phyloP scores from a whole-genome alignment of 345 rosid genomes.

The Hirschfeldia incana region DNA sequence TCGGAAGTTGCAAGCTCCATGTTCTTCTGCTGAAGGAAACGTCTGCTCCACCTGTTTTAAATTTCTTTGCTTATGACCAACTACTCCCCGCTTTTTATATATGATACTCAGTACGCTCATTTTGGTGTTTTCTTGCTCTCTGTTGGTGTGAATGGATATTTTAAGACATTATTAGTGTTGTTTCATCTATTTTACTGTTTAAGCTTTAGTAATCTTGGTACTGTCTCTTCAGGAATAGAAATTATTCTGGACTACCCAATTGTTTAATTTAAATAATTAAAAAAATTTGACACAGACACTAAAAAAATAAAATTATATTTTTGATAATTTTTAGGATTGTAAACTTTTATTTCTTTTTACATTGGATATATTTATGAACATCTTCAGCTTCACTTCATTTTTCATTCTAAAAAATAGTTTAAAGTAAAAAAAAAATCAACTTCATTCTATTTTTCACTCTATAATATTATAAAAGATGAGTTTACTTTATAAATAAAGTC shows the following conservation, averaged over 20 bases:
- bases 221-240: not conserved
- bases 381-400: no score
- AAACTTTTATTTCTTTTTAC: no score
- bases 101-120: not conserved
- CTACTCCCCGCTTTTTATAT: not conserved
- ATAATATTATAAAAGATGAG: no score
- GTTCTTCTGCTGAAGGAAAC: slow-evolving; percentile 66
- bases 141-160: not conserved
- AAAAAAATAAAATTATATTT: no score
- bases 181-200: not conserved
- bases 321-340: no score
- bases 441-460: no score
- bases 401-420: no score
- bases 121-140: not conserved
- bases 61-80: not conserved
- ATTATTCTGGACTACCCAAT: not conserved
- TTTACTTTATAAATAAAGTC: no score
- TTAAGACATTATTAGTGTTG: not conserved
- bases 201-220: not conserved
- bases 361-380: no score
- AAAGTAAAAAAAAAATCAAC: no score
- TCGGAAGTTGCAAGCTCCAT: slow-evolving; percentile 56
- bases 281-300: no score
- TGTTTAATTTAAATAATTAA: not conserved
- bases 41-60: not conserved